A percentile compares a stretch with the other conserved stretches of the same genome.
Conservation (phyloP, 129 eudicot genomes). For the Helichrysum umbraculigerum region DNA sequence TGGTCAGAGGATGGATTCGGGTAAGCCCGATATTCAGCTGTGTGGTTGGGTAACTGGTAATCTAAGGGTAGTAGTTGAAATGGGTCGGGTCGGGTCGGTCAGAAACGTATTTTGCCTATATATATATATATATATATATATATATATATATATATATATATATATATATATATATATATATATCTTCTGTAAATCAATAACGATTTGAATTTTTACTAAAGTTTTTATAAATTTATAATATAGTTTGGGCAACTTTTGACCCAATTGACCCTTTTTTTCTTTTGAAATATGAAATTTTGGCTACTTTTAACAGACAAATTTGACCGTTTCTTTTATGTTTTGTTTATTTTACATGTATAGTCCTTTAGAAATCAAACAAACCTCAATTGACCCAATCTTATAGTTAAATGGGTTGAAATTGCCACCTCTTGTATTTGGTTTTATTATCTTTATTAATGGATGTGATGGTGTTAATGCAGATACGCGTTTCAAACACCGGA, state of each 20-base stretch:
- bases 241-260: neutral
- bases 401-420: neutral
- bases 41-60: neutral
- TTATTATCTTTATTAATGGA: neutral
- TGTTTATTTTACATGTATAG: neutral
- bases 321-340: neutral
- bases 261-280: neutral
- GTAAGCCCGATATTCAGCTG: conserved; percentile 31
- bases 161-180: too few relatives aligned
- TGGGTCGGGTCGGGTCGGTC: neutral
- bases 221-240: neutral
- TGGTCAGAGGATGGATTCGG: conserved; percentile 98
- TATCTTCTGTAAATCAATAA: too few relatives aligned
- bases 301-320: neutral
- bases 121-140: too few relatives aligned
- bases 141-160: too few relatives aligned
- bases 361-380: neutral
- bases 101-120: neutral
- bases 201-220: neutral
- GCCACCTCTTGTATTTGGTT: neutral
- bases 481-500: conserved; percentile 96
- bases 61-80: neutral
- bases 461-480: conserved; percentile 37
- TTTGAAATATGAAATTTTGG: neutral
- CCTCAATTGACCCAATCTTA: neutral